Conservation (phyloP, 768 basidiomycete species). For the Boletales sp. region DNA sequence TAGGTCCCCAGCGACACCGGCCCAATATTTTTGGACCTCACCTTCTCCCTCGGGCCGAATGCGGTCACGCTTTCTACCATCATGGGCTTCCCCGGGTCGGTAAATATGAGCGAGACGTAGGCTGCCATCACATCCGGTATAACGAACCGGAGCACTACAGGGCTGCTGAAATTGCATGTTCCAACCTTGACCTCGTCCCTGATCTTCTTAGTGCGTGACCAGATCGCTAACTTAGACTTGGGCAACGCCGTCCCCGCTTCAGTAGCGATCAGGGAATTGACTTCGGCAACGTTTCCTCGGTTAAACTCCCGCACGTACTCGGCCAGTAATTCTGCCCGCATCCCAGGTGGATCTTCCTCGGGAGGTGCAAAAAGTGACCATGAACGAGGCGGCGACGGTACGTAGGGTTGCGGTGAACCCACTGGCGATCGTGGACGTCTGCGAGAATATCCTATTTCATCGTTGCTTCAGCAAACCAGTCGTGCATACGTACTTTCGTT, state of each 20-base stretch:
- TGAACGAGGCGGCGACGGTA: constrained; percentile 36
- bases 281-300: constrained; percentile 18
- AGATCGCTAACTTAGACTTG: constrained; percentile 50
- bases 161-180: constrained; percentile 6
- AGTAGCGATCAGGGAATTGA: neutral
- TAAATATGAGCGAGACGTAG: constrained; percentile 52
- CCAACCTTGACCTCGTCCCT: constrained; percentile 9
- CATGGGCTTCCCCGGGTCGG: constrained; percentile 34
- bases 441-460: constrained; percentile 1
- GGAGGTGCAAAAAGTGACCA: constrained; percentile 41
- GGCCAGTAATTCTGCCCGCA: constrained; percentile 45
- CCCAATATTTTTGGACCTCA: constrained; percentile 17
- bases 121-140: constrained; percentile 65
- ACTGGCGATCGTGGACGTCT: constrained; percentile 53
- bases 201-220: constrained; percentile 36
- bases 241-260: neutral
- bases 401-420: constrained; percentile 57
- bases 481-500: constrained; percentile 47
- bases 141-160: constrained; percentile 50
- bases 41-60: constrained; percentile 74
- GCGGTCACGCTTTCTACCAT: constrained; percentile 62
- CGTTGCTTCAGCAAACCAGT: neutral
- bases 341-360: constrained; percentile 33
- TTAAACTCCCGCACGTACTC: constrained; percentile 62
- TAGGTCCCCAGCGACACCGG: neutral